Conservation (phyloP, 1,284 basidiomycete species). For the Coniophora puteana region DNA sequence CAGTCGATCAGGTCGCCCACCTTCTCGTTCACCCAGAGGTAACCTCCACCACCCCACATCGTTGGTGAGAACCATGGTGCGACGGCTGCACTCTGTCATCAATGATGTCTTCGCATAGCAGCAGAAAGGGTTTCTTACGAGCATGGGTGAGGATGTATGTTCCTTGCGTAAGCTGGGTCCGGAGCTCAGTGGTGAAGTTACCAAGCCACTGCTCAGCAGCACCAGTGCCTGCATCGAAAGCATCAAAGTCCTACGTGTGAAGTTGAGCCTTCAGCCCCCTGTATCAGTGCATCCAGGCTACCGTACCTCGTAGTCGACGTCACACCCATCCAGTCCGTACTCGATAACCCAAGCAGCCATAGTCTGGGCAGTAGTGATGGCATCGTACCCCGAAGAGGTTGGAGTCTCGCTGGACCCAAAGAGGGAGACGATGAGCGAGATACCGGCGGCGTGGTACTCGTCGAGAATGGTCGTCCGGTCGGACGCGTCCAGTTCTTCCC, state of each 20-base stretch:
- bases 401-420: constrained; percentile 48
- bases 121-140: constrained; percentile 21
- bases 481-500: constrained; percentile 36
- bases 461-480: constrained; percentile 41
- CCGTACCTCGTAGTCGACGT: constrained; percentile 52
- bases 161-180: constrained; percentile 32
- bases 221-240: constrained; percentile 38
- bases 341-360: constrained; percentile 48
- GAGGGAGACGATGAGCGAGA: constrained; percentile 51
- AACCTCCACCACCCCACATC: constrained; percentile 42
- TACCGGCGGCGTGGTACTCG: constrained; percentile 52
- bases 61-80: constrained; percentile 28
- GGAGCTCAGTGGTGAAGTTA: constrained; percentile 37
- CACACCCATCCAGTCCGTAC: constrained; percentile 51
- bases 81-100: constrained; percentile 16
- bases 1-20: constrained; percentile 60
- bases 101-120: not conserved
- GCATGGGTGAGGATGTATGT: constrained; percentile 36
- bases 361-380: constrained; percentile 37
- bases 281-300: not conserved
- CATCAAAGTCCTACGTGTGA: constrained; percentile 39
- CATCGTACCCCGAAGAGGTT: constrained; percentile 38
- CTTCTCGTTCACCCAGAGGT: constrained; percentile 48
- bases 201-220: constrained; percentile 40
- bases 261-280: not conserved